Conservation (phyloP, 2,329 filamentous ascomycete species). For the Periconia macrospinosa region DNA sequence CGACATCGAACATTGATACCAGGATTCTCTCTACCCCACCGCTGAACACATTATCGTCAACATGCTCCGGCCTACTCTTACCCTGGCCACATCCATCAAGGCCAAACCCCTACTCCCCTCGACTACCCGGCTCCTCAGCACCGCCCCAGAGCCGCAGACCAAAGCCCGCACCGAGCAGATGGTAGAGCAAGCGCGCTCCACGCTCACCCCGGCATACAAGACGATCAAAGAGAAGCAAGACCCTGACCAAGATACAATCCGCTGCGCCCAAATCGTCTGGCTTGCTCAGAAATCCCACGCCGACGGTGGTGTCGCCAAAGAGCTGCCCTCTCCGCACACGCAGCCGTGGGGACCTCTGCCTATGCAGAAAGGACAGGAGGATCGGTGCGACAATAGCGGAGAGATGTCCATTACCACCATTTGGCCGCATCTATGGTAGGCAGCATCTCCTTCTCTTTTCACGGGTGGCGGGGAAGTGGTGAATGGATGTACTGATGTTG, state of each 20-base stretch:
- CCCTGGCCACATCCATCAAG: not conserved
- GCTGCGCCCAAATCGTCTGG: constrained; percentile 16
- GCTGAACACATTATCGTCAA: not conserved
- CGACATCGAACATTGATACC: not conserved
- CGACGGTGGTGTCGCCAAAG: not conserved
- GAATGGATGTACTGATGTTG: not conserved
- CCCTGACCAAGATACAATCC: constrained; percentile 3
- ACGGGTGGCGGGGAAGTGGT: too few relatives aligned
- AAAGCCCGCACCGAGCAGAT: constrained; percentile 2
- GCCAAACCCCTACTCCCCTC: not conserved
- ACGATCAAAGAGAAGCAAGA: constrained; percentile 4
- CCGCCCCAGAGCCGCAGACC: not conserved
- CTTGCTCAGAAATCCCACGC: constrained; percentile 15
- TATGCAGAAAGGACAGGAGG: not conserved
- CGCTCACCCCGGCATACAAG: constrained; percentile 3
- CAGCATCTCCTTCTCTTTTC: not conserved
- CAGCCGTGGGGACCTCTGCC: not conserved
- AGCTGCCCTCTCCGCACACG: not conserved
- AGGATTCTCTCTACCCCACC: not conserved
- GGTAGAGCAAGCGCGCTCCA: constrained; percentile 2
- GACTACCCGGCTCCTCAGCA: not conserved
- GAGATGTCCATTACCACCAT: constrained; percentile 5
- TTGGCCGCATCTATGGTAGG: constrained; percentile 10
- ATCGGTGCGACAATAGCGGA: not conserved
- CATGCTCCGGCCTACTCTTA: constrained; percentile 4